phyloP scores from a whole-genome alignment of 2,329 filamentous ascomycete species.

The Xylariaceae sp. region DNA sequence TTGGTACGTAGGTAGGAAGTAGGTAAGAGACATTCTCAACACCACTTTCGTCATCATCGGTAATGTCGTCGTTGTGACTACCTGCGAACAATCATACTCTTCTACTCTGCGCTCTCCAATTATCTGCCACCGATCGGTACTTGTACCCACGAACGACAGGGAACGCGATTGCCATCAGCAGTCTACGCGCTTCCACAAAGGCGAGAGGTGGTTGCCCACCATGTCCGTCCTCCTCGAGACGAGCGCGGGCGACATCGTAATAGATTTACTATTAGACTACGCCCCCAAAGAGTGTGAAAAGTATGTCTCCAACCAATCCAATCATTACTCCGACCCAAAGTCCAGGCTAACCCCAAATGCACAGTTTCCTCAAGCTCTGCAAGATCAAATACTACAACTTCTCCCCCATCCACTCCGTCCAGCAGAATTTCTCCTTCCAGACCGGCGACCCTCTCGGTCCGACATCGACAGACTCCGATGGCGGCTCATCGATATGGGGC shows the following conservation, averaged over 20 bases:
- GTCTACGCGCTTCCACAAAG: neutral
- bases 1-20: no score
- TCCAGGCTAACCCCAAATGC: slow-evolving; percentile 46
- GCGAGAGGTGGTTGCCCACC: slow-evolving; percentile 1
- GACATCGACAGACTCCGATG: slow-evolving; percentile 78
- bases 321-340: slow-evolving; percentile 2
- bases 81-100: no score
- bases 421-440: slow-evolving; percentile 94
- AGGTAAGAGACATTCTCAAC: no score
- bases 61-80: no score
- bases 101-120: no score
- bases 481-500: slow-evolving; percentile 91
- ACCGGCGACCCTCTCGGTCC: slow-evolving; percentile 92
- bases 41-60: no score
- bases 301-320: slow-evolving; percentile 49
- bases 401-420: slow-evolving; percentile 83
- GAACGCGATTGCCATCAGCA: neutral
- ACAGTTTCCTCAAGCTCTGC: slow-evolving; percentile 95
- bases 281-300: slow-evolving; percentile 93
- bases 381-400: slow-evolving; percentile 99
- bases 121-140: no score
- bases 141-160: no score
- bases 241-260: slow-evolving; percentile 87
- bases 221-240: slow-evolving; percentile 97
- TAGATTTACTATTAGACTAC: slow-evolving; percentile 85